Conservation (phyloP, 257 asterid species). For the Penstemon newberryi region DNA sequence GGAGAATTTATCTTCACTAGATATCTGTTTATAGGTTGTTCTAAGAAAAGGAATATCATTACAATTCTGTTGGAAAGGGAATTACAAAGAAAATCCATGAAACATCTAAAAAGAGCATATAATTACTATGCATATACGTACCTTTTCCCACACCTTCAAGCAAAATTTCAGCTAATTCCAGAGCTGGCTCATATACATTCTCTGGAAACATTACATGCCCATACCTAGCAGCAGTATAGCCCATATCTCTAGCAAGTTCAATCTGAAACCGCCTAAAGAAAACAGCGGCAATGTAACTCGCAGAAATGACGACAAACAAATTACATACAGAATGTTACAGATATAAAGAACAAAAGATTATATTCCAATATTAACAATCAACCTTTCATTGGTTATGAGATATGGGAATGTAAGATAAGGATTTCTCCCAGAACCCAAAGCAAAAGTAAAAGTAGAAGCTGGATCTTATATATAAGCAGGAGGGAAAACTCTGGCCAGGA, state of each 20-base stretch:
- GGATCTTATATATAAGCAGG: not conserved
- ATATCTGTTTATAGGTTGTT: conserved; percentile 10
- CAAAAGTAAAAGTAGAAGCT: conserved; percentile 10
- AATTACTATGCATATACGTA: conserved; percentile 21
- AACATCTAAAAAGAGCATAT: conserved; percentile 14
- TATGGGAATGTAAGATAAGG: conserved; percentile 10
- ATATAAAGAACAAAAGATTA: conserved; percentile 10
- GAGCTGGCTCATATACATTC: conserved; percentile 96
- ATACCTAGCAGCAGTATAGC: conserved; percentile 91
- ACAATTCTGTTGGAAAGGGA: not conserved
- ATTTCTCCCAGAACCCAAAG: conserved; percentile 8
- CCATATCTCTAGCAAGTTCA: conserved; percentile 96
- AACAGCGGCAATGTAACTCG: conserved; percentile 50
- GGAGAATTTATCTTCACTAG: conserved; percentile 24
- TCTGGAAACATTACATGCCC: conserved; percentile 99
- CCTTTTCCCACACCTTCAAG: conserved; percentile 98
- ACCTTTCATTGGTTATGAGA: not conserved
- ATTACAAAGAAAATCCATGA: conserved; percentile 12
- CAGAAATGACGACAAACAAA: conserved; percentile 26
- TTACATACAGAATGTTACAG: conserved; percentile 21
- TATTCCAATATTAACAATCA: conserved; percentile 12
- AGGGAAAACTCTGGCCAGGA: conserved; percentile 5
- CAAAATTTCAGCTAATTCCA: conserved; percentile 79
- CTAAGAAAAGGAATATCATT: not conserved
- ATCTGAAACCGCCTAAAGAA: conserved; percentile 85